A percentile compares a stretch with the other conserved stretches of the same genome.
These are phyloP conservation scores for Teratosphaeria pseudoeucalypti DNA, from an alignment of 2,329 filamentous ascomycete genomes.

Conservation along the genomic window DNA sequence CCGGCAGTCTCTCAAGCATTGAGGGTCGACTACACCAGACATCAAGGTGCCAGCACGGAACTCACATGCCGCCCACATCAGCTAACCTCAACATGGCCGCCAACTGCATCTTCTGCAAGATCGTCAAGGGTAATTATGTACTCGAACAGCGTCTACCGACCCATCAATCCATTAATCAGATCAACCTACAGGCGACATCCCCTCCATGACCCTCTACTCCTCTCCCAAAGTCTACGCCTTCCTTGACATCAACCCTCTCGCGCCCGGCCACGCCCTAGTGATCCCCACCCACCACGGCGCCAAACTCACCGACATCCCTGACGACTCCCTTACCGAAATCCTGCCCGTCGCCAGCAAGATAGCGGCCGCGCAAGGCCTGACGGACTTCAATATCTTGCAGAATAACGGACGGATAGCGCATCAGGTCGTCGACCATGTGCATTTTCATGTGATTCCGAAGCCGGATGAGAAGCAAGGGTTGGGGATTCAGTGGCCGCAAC, in stretches of 20 bases:
- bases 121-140: constrained; percentile 65
- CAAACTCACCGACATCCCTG: constrained; percentile 86
- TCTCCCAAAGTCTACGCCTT: constrained; percentile 89
- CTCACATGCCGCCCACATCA: neutral
- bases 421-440: constrained; percentile 84
- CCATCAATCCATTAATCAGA: constrained; percentile 5
- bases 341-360: constrained; percentile 84
- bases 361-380: constrained; percentile 61
- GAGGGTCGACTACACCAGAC: neutral
- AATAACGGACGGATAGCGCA: constrained; percentile 91
- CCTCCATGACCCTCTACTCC: constrained; percentile 92
- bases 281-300: constrained; percentile 92
- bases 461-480: constrained; percentile 75
- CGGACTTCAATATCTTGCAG: constrained; percentile 87
- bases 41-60: neutral
- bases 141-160: neutral
- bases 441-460: constrained; percentile 95
- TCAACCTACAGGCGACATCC: constrained; percentile 68
- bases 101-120: constrained; percentile 93
- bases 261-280: constrained; percentile 82
- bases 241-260: constrained; percentile 83
- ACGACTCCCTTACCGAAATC: constrained; percentile 74
- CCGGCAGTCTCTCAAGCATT: neutral
- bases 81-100: constrained; percentile 29
- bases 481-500: constrained; percentile 66